These are phyloP conservation scores for Ophiosphaerella korrae DNA, from an alignment of 2,329 filamentous ascomycete genomes.

Conservation along the genomic window DNA sequence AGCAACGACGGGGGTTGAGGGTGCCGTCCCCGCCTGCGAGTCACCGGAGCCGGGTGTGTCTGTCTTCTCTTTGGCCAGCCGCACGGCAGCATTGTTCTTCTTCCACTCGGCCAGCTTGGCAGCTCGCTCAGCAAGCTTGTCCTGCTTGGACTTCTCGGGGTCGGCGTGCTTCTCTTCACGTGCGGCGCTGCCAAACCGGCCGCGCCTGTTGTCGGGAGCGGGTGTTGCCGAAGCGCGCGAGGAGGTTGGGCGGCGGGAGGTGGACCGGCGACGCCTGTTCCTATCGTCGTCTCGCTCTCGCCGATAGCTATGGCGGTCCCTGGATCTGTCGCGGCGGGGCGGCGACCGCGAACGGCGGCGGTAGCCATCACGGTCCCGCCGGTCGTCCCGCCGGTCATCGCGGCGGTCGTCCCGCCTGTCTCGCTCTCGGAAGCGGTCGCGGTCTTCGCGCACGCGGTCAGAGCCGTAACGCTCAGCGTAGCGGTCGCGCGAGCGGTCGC, in stretches of 20 bases:
- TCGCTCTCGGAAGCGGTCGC: constrained; percentile 53
- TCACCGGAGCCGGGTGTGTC: constrained; percentile 62
- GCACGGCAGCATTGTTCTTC: constrained; percentile 58
- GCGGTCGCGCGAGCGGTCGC: constrained; percentile 22
- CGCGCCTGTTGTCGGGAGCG: constrained; percentile 26
- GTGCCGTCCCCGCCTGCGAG: constrained; percentile 66
- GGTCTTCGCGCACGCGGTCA: constrained; percentile 42
- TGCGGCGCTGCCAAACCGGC: constrained; percentile 45
- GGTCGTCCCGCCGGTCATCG: constrained; percentile 51
- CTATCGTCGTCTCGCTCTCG: constrained; percentile 66
- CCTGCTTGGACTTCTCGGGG: constrained; percentile 34
- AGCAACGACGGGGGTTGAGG: constrained; percentile 62
- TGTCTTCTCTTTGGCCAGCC: constrained; percentile 68
- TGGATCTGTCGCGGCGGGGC: constrained; percentile 63
- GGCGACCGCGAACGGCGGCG: constrained; percentile 21
- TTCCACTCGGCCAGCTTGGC: constrained; percentile 76
- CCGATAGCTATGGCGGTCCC: constrained; percentile 66
- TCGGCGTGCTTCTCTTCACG: constrained; percentile 60
- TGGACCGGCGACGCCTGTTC: constrained; percentile 72
- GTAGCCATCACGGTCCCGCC: constrained; percentile 61
- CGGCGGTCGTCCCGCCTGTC: constrained; percentile 13
- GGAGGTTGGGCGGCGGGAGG: constrained; percentile 63
- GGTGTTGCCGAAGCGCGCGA: constrained; percentile 68
- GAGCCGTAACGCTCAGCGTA: constrained; percentile 56
- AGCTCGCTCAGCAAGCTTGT: constrained; percentile 31